phyloP scores from a whole-genome alignment of 768 basidiomycete genomes.

The Boletus coccyginus region DNA sequence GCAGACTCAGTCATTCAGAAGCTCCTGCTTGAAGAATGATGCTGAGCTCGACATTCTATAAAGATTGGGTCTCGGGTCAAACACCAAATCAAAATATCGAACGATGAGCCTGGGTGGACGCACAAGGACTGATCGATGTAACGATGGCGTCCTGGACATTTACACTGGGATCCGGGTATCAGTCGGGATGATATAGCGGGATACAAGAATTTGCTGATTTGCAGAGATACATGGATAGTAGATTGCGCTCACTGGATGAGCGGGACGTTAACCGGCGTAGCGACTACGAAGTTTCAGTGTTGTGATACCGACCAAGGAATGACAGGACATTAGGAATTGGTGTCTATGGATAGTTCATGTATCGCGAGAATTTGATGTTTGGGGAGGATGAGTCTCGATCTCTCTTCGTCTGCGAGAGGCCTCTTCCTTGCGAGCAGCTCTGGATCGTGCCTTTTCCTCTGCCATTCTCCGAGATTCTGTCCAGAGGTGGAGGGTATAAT shows the following conservation, averaged over 20 bases:
- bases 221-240: slow-evolving; percentile 11
- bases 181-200: slow-evolving; percentile 1
- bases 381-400: slow-evolving; percentile 4
- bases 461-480: slow-evolving; percentile 59
- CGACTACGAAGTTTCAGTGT: not conserved
- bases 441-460: slow-evolving; percentile 46
- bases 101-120: slow-evolving; percentile 6
- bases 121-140: slow-evolving; percentile 15
- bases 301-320: slow-evolving; percentile 16
- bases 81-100: not conserved
- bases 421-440: slow-evolving; percentile 28
- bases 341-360: slow-evolving; percentile 12
- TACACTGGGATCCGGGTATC: not conserved
- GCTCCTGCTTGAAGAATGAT: not conserved
- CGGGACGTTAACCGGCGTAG: slow-evolving; percentile 10
- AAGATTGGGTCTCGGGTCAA: not conserved
- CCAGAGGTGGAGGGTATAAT: slow-evolving; percentile 67
- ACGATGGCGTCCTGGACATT: not conserved
- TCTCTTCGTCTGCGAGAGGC: slow-evolving; percentile 24
- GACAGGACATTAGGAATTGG: not conserved
- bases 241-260: slow-evolving; percentile 14
- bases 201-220: slow-evolving; percentile 17
- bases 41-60: slow-evolving; percentile 2
- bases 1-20: not conserved
- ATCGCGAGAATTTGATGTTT: slow-evolving; percentile 10